Base-by-base conservation (phyloP, 371 early-diverging fungal species). In the Apophysomyces elegans region DNA sequence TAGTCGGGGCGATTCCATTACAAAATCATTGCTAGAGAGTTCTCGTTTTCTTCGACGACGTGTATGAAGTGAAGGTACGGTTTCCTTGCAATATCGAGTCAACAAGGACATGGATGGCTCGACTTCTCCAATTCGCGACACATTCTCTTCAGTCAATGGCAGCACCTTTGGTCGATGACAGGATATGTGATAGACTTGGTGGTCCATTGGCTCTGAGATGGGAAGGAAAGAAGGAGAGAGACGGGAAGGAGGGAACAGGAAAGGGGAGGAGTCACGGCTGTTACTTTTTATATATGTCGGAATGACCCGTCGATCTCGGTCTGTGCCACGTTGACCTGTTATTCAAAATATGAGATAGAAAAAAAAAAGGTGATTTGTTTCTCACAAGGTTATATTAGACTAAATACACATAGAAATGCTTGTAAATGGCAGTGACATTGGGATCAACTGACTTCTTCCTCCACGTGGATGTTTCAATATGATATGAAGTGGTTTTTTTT, bases 1-100 rank as follows among this genome's bases (percentile, higher is more conserved):
- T 64, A 65, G 3, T 36, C 68, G 60, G 37, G 76, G 76, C 1
- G 76, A 68, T 59, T 66, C 70, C 56, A 74, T 64, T 11, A 74
- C 66, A 13, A 54, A 21, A 56, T 74, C 74, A 12, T 41, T 32
- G 7, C 59, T 67, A 11, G 63, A 63, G 14, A 59, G 56, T 7
- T 46, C 7, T 12, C 35, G 61, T 44, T 43, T 44, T 7, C 32
- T 26, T n/a, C 45, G 7, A 61, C 58, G 7, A 13, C 47, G 35
- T 21, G 54, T 50, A 50, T 50, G 21, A 8, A 50, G 54, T 21
- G 54, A 26, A 50, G 54, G 54, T 18, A 16, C 21, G 21, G 54
- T 18, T 50, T 50, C 54, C 9, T 21, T 21, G 54, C 54, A 50
- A 11, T 50, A 50, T 26, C 35, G 54, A 18, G 16, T 21, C 54